Percentiles rank a stretch among this genome's conserved stretches.
These are phyloP conservation scores for Moniliophthora roreri DNA, from an alignment of 1,284 basidiomycete species.

Conservation along the genomic window DNA sequence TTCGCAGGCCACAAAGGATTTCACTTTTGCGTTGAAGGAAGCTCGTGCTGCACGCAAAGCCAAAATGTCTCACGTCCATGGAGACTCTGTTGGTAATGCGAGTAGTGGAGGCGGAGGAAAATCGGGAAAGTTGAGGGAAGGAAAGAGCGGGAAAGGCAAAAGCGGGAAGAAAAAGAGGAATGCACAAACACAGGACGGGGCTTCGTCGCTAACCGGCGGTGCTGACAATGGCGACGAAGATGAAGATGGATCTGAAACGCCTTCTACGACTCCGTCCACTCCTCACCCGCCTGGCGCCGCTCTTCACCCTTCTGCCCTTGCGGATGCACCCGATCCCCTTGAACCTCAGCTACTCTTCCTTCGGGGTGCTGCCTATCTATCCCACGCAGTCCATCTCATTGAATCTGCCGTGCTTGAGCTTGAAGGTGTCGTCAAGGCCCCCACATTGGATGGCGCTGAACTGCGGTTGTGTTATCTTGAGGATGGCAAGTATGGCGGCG, in stretches of 20 bases:
- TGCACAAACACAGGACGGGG: too few species aligned
- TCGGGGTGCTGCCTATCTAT: conserved; percentile 75
- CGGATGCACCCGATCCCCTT: conserved; percentile 76
- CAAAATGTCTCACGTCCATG: conserved; percentile 24
- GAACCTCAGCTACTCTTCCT: conserved; percentile 81
- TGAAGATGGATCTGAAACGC: conserved; percentile 2
- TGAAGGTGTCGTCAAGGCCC: conserved; percentile 61
- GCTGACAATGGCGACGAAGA: conserved; percentile 44
- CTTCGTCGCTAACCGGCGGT: too few species aligned
- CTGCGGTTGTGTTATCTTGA: conserved; percentile 70
- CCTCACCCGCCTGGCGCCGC: conserved; percentile 24
- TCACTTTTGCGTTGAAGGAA: conserved; percentile 75
- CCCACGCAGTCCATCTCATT: conserved; percentile 71
- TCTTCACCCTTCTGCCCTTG: conserved; percentile 65
- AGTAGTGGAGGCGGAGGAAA: background rate
- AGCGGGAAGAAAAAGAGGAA: conserved; percentile 35
- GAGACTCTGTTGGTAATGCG: background rate
- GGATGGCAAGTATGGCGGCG: conserved; percentile 70
- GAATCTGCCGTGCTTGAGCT: conserved; percentile 67
- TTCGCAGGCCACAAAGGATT: conserved; percentile 67
- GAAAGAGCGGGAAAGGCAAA: conserved; percentile 24
- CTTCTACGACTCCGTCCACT: background rate
- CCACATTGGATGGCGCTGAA: conserved; percentile 64
- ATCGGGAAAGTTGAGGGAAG: background rate
- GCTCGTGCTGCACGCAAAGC: conserved; percentile 67